Evolutionary conservation across 225 moss, liverwort and hornwort species (phyloP).

Genomic region (Anthoceros angustus): DNA sequence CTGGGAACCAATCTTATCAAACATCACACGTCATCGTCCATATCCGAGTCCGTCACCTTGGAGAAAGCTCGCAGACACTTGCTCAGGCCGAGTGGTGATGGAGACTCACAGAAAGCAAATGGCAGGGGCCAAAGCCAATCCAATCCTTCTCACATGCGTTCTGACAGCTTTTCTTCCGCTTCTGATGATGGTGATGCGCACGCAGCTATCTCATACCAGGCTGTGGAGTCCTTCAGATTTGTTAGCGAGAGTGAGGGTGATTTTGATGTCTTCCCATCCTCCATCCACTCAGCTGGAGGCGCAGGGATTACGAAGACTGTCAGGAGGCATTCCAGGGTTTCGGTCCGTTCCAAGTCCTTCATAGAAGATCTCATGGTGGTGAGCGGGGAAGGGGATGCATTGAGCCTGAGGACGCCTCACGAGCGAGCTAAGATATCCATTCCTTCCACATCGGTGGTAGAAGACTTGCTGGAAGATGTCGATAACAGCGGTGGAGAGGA

Average conservation of each 20-base stretch:
- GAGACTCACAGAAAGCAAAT: too few species aligned
- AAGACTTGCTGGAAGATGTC: background rate
- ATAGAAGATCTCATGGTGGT: background rate
- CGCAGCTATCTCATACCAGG: background rate
- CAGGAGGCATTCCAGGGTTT: background rate
- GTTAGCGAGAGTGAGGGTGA: background rate
- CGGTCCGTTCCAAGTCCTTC: background rate
- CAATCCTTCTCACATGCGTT: background rate
- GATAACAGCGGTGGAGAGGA: background rate
- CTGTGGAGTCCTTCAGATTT: background rate
- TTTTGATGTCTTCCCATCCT: background rate
- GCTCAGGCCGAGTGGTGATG: too few species aligned
- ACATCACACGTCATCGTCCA: background rate
- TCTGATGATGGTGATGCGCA: background rate
- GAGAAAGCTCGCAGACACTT: background rate
- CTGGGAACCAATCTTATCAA: background rate
- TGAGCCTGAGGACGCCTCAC: background rate
- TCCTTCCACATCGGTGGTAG: background rate
- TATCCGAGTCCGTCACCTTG: background rate
- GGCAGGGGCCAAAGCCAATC: background rate
- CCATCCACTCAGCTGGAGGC: background rate
- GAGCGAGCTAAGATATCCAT: background rate
- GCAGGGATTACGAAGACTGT: background rate
- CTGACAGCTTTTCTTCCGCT: background rate
- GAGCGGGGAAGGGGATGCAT: background rate